Percentiles rank a stretch among this genome's conserved stretches.
Evolutionary conservation across 768 basidiomycete species (phyloP).

Genomic region (Tricholoma saponaceum): DNA sequence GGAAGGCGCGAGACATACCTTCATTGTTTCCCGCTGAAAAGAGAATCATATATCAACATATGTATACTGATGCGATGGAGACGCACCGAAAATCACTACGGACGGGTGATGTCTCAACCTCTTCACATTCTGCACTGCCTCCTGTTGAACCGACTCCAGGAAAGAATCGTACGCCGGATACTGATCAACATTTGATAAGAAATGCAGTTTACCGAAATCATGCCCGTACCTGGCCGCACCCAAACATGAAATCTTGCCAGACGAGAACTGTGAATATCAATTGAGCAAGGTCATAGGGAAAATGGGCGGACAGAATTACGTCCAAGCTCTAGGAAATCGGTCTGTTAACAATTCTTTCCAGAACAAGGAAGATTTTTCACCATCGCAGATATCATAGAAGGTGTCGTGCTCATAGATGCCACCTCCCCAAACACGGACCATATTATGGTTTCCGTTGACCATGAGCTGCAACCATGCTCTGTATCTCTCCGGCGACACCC

Average conservation of each 20-base stretch:
- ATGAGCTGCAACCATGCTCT: slow-evolving; percentile 80
- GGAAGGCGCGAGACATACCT: slow-evolving; percentile 29
- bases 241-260: slow-evolving; percentile 99
- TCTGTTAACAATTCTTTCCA: background rate
- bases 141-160: slow-evolving; percentile 63
- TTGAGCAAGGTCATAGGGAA: slow-evolving; percentile 5
- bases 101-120: slow-evolving; percentile 85
- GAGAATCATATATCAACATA: background rate
- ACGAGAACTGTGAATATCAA: slow-evolving; percentile 58
- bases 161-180: slow-evolving; percentile 89
- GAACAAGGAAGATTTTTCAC: slow-evolving; percentile 32
- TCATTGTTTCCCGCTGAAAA: slow-evolving; percentile 76
- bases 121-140: slow-evolving; percentile 83
- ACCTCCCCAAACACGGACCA: slow-evolving; percentile 91
- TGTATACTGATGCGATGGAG: background rate
- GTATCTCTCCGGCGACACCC: slow-evolving; percentile 54
- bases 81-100: slow-evolving; percentile 79
- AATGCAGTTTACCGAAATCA: background rate
- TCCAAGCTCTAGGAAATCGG: slow-evolving; percentile 50
- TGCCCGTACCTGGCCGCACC: slow-evolving; percentile 73
- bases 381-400: slow-evolving; percentile 85
- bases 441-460: slow-evolving; percentile 90
- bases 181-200: slow-evolving; percentile 28
- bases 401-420: slow-evolving; percentile 80
- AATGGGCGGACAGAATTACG: slow-evolving; percentile 30